These are phyloP conservation scores for Arctostaphylos glauca DNA, from an alignment of 148 eudicot species.

Conservation along the genomic window DNA sequence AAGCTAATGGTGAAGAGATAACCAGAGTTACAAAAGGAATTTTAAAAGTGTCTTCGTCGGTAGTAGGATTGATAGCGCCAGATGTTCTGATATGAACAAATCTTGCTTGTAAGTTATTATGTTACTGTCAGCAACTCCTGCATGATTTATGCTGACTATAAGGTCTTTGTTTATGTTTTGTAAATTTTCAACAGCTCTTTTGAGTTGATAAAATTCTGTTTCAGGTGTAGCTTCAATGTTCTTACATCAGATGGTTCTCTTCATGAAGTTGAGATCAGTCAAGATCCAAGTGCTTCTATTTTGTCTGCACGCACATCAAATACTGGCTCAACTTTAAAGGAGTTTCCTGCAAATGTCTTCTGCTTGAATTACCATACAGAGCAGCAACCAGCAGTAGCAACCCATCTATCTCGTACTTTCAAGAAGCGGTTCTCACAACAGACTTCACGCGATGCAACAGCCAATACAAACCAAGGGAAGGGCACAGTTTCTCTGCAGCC, in stretches of 20 bases:
- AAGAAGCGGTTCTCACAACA: no score
- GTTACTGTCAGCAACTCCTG: background rate
- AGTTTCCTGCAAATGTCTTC: conserved; percentile 44
- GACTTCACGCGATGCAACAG: no score
- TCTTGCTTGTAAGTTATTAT: conserved; percentile 68
- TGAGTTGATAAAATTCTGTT: conserved; percentile 19
- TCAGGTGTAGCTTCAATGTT: conserved; percentile 80
- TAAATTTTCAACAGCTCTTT: conserved; percentile 3
- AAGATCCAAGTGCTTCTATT: conserved; percentile 71
- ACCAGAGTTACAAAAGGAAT: conserved; percentile 58
- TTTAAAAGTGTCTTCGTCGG: conserved; percentile 54
- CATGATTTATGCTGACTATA: conserved; percentile 6
- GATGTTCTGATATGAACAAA: conserved; percentile 41
- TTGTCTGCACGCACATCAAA: conserved; percentile 47
- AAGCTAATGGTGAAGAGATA: conserved; percentile 90
- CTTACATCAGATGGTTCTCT: conserved; percentile 76
- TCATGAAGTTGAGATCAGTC: conserved; percentile 77
- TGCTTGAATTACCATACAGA: conserved; percentile 60
- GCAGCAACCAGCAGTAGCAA: no score
- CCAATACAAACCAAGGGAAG: no score
- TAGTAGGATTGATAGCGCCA: conserved; percentile 59
- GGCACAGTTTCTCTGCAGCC: no score
- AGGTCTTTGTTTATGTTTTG: conserved; percentile 1
- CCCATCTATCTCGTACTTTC: no score
- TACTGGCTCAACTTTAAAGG: conserved; percentile 37